Conservation (phyloP, 805 yeast species). For the Candida koratica region DNA sequence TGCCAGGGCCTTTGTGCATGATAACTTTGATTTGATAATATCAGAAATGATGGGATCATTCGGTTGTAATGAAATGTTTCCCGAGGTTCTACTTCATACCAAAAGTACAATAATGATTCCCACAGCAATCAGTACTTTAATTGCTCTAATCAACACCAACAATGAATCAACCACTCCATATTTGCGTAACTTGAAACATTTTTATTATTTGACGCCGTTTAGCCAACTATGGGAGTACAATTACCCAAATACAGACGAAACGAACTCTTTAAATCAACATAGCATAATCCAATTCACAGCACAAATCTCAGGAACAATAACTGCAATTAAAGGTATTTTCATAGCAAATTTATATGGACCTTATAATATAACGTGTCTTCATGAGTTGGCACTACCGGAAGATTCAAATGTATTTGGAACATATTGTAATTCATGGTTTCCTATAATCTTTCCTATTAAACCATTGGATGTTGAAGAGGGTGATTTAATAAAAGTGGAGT, state of each 20-base stretch:
- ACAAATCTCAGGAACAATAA: conserved; percentile 51
- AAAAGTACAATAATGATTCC: conserved; percentile 32
- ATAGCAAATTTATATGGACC: conserved; percentile 64
- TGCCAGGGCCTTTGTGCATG: conserved; percentile 44
- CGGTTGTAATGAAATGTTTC: conserved; percentile 88
- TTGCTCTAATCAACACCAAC: conserved; percentile 56
- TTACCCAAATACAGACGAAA: conserved; percentile 9
- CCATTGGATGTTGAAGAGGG: conserved; percentile 9
- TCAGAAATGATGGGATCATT: conserved; percentile 87
- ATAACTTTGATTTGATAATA: conserved; percentile 52
- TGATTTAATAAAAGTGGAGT: conserved; percentile 5
- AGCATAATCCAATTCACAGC: conserved; percentile 33
- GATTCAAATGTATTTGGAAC: conserved; percentile 42
- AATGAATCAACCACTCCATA: conserved; percentile 7
- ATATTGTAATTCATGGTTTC: conserved; percentile 37
- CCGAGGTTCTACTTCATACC: conserved; percentile 53
- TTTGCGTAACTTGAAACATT: conserved; percentile 10
- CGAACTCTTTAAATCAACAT: conserved; percentile 3
- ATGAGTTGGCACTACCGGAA: not conserved
- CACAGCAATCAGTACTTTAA: conserved; percentile 49
- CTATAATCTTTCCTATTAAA: conserved; percentile 32
- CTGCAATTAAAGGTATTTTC: conserved; percentile 76
- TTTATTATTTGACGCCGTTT: conserved; percentile 8
- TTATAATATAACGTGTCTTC: conserved; percentile 30
- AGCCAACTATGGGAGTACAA: conserved; percentile 12